Evolutionary conservation across 2,329 filamentous ascomycete species (phyloP), one percentile per base, ranked within the genome.

Genomic region (Diaporthe ilicicola): DNA sequence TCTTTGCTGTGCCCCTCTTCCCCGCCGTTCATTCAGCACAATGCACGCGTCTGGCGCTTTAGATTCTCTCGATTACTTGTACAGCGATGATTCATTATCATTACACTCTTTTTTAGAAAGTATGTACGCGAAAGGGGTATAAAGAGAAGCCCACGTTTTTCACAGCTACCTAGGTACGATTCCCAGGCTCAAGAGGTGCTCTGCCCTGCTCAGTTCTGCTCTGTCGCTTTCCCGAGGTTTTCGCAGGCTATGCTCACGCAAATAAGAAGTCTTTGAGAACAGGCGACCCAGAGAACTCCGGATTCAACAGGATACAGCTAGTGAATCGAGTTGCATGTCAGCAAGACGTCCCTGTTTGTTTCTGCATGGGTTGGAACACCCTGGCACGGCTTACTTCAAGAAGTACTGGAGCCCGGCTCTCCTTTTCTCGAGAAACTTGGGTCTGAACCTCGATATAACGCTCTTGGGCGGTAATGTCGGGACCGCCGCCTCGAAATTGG

Each of bases 391-490:
- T 72, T 84, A 97, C 94, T 97, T 97, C 68, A 99, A 84, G 79
- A 98, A 99, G 79, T 98, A 97, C 78, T 94, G 91, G 71, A 99
- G 84, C 7, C 95, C 95, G 51, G 90, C 87, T 75, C 94, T 90
- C 77, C 96, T 88, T 78, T 92, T 91, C 81, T 98, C 95, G 22
- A 99, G 86, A 80, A 99, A 98, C 65, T 88, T 89, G 13, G 93
- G 91, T 65, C 93, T 88, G 78, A 98, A 97, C 84, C 89, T 93
- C 84, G 93, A 95, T 67, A 98, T 90, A 65, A 97, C 85, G 79
- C 94, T 97, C 83, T 99, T 99, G 42, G 94, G 94, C 54, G 96
- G 96, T 72, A 99, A 85, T 44, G 89, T 86, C n/a, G 96, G 96
- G 78, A 99, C 90, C n/a, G 94, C 94, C 29, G 89, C 93, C 77